phyloP scores from a whole-genome alignment of 2,329 filamentous ascomycete genomes.

The Diaporthe nobilis region DNA sequence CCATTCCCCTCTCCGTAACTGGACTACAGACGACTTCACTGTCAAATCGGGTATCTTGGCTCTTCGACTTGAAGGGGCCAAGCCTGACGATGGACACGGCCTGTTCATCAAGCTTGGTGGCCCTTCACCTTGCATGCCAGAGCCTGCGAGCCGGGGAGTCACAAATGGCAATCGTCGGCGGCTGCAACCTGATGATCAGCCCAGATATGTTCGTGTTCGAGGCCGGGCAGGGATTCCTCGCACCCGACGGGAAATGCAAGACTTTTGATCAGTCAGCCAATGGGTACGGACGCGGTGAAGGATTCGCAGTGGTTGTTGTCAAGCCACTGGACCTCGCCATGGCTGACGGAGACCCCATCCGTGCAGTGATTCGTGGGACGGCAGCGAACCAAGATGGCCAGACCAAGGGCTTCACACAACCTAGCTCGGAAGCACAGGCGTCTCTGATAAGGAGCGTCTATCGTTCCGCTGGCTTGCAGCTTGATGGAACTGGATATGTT shows the following conservation, averaged over 20 bases:
- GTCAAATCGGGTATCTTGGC: conserved; percentile 58
- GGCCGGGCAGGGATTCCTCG: conserved; percentile 42
- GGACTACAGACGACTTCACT: conserved; percentile 46
- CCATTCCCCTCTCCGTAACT: conserved; percentile 43
- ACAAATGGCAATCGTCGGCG: conserved; percentile 14
- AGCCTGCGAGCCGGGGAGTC: not conserved
- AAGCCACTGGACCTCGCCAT: conserved; percentile 59
- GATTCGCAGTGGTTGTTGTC: conserved; percentile 53
- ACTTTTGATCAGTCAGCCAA: conserved; percentile 52
- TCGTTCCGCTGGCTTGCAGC: conserved; percentile 34
- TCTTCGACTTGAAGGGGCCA: conserved; percentile 55
- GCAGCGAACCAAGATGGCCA: conserved; percentile 56
- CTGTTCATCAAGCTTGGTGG: conserved; percentile 49
- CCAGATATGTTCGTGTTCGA: conserved; percentile 42
- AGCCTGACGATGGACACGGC: conserved; percentile 56
- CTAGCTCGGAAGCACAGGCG: conserved; percentile 49
- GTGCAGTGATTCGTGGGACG: conserved; percentile 48
- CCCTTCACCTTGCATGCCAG: conserved; percentile 37
- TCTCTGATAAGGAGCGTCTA: conserved; percentile 50
- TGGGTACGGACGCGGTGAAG: conserved; percentile 51
- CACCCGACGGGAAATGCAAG: conserved; percentile 51
- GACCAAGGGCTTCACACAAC: conserved; percentile 56
- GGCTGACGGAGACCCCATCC: conserved; percentile 52
- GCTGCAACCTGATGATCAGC: conserved; percentile 41
- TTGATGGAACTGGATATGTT: conserved; percentile 42